Conservation (phyloP, 1,139 yeast genomes). For the Kluyveromyces marxianus region DNA sequence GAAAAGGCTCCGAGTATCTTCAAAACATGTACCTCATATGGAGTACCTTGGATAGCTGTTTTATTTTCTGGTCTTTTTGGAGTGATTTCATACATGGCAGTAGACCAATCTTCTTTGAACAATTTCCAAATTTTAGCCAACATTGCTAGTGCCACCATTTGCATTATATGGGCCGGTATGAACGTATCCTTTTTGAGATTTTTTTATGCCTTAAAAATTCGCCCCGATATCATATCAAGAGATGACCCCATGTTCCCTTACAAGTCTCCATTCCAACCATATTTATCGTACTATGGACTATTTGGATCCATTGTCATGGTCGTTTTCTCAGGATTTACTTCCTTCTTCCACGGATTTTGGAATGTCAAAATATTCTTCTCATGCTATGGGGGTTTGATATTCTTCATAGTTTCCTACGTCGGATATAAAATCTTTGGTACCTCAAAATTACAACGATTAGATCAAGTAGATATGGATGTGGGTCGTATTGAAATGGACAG, state of each 20-base stretch:
- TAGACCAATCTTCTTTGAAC: constrained; percentile 48
- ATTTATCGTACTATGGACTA: constrained; percentile 60
- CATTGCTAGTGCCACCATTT: constrained; percentile 63
- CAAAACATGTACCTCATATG: constrained; percentile 51
- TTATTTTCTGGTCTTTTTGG: constrained; percentile 55
- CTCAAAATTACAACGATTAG: constrained; percentile 46
- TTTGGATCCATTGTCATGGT: constrained; percentile 44
- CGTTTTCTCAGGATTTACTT: constrained; percentile 62
- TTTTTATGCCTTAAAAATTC: constrained; percentile 54
- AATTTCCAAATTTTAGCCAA: constrained; percentile 64
- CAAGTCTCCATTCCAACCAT: constrained; percentile 73
- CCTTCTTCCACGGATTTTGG: constrained; percentile 59
- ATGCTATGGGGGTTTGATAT: constrained; percentile 57
- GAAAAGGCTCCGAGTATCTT: constrained; percentile 61
- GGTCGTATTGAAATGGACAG: constrained; percentile 72
- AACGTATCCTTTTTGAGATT: constrained; percentile 66
- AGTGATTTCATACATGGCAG: constrained; percentile 52
- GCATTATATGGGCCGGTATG: constrained; percentile 81
- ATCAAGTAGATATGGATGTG: constrained; percentile 66
- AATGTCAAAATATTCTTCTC: constrained; percentile 56
- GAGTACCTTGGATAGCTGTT: constrained; percentile 71
- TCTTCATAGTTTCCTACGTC: constrained; percentile 47
- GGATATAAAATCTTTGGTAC: constrained; percentile 52
- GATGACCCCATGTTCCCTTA: constrained; percentile 65
- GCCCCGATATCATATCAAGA: constrained; percentile 58